phyloP scores from a whole-genome alignment of 2,329 filamentous ascomycete genomes.

The Alternaria metachromatica region DNA sequence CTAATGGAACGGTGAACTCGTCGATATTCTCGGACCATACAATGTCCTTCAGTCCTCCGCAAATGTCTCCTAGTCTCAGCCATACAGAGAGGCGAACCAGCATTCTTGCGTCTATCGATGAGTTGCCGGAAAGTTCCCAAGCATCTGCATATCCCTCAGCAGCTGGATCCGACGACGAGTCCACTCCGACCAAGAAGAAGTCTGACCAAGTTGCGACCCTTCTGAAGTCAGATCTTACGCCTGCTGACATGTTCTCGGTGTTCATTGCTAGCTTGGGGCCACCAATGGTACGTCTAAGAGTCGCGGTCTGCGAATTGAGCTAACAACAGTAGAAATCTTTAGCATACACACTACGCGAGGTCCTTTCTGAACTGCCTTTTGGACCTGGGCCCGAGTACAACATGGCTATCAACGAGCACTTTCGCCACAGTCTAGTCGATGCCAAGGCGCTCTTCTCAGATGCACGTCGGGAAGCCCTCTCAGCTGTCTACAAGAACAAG shows the following conservation, averaged over 20 bases:
- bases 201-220: conserved; percentile 32
- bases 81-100: conserved; percentile 41
- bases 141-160: conserved; percentile 29
- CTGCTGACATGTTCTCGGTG: conserved; percentile 86
- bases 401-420: conserved; percentile 79
- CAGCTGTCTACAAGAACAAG: conserved; percentile 80
- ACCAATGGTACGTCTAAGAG: conserved; percentile 67
- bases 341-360: conserved; percentile 87
- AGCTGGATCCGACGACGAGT: conserved; percentile 43
- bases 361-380: conserved; percentile 87
- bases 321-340: conserved; percentile 71
- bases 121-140: conserved; percentile 48
- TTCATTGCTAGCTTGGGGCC: conserved; percentile 91
- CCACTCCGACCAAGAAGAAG: conserved; percentile 11
- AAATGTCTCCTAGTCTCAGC: conserved; percentile 40
- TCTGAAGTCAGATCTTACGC: conserved; percentile 53
- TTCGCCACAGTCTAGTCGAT: conserved; percentile 78
- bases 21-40: conserved; percentile 32
- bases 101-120: conserved; percentile 52
- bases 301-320: conserved; percentile 2
- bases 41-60: conserved; percentile 32
- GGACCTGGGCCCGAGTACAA: conserved; percentile 69
- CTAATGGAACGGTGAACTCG: conserved; percentile 30
- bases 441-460: conserved; percentile 81
- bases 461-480: conserved; percentile 76